Evolutionary conservation across 179 eudicot species (phyloP), one percentile per base, ranked within the genome.

Genomic region (Monotropa hypopitys): DNA sequence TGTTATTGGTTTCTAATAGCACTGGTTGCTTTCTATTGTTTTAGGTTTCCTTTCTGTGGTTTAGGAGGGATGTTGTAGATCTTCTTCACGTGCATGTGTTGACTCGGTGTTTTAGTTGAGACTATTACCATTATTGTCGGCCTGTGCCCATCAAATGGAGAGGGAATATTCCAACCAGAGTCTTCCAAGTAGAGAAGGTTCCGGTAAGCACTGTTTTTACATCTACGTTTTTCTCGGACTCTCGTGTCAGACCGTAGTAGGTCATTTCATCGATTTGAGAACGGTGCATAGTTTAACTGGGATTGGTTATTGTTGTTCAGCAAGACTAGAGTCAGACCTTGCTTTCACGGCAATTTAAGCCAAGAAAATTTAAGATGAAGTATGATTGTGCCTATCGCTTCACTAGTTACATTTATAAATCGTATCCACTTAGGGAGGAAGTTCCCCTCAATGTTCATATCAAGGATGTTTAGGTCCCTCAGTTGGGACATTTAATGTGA

Each of bases 121-220:
- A 12, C 16, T 42, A 16, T 13, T 50, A 21, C 4, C 11, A 51
- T 59, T 83, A 51, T 59, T 83, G 70, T 80, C 79, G 6, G 78
- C 74, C 2, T 68, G 67, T 69, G 85, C 47, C 28, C 73, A 70
- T 77, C 83, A 77, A 53, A 80, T 82, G 83, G 87, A 84, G 76
- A 76, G 83, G 61, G 81, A 77, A 51, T 62, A 42, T 70, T 84
- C 87, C 69, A 69, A 66, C 35, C 80, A 7, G 53, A 83, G 80
- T 74, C 81, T 79, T 78, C 76, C 81, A 3, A 81, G 84, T 69
- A 72, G 79, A 77, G 83, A 73, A 43, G 83, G 77, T 70, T 84
- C 85, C n/a, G 87, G 87, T 80, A 76, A 59, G 67, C 56, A 50
- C 4, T 35, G 4, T 15, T 42, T n/a, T 1, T 54, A 21, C 32